Evolutionary conservation across 495 filamentous ascomycete genomes (phyloP).

Genomic region (Hypoxylon lenormandii): DNA sequence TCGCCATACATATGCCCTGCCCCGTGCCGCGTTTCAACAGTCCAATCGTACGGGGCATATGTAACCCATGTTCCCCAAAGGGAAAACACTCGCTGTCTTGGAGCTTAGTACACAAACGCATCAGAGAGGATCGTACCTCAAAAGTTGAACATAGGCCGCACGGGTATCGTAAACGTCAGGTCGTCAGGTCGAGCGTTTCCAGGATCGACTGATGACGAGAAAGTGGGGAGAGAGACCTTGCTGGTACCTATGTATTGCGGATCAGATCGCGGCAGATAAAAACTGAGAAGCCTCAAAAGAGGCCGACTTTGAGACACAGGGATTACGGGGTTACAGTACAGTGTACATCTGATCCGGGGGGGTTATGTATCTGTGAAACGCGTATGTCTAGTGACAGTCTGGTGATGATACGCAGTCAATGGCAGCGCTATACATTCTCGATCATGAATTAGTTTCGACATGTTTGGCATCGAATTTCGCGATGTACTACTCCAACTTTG

Average conservation of each 20-base stretch:
- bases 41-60: conserved; percentile 26
- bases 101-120: conserved; percentile 18
- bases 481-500: conserved; percentile 8
- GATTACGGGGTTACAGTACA: conserved; percentile 34
- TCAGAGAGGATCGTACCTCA: conserved; percentile 18
- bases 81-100: conserved; percentile 33
- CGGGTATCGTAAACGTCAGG: conserved; percentile 17
- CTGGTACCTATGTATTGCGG: no score
- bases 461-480: conserved; percentile 1
- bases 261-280: conserved; percentile 49
- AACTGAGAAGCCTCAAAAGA: conserved; percentile 32
- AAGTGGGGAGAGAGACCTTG: conserved; percentile 28
- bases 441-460: conserved; percentile 33
- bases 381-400: conserved; percentile 29
- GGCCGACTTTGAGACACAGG: conserved; percentile 31
- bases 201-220: conserved; percentile 40
- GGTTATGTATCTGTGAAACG: conserved; percentile 38
- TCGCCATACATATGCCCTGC: conserved; percentile 33
- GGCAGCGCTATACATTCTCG: not conserved
- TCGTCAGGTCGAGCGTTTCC: conserved; percentile 21
- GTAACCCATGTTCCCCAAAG: conserved; percentile 42
- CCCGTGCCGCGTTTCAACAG: conserved; percentile 47
- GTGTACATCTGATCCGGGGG: conserved; percentile 19
- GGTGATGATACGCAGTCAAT: conserved; percentile 17
- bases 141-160: conserved; percentile 14